Percentiles rank a stretch among this genome's conserved stretches.
phyloP scores from a whole-genome alignment of 73 alveolate species.

The Halteria grandinella region DNA sequence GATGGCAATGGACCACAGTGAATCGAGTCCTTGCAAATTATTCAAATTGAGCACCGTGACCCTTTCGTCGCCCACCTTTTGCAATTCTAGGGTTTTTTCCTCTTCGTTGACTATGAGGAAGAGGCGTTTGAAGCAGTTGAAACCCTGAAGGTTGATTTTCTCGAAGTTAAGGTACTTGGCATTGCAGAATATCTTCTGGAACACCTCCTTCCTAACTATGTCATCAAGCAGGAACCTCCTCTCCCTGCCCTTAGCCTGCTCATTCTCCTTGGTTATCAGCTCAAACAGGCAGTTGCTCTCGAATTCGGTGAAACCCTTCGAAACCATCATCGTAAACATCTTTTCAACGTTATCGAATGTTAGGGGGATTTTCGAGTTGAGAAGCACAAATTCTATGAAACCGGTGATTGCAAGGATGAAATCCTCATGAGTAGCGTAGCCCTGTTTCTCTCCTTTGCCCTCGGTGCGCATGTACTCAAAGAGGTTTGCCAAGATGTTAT shows the following conservation, averaged over 20 bases:
- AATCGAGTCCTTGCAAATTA: conserved; percentile 42
- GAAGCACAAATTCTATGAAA: conserved; percentile 31
- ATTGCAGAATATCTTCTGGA: conserved; percentile 56
- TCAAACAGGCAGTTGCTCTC: conserved; percentile 48
- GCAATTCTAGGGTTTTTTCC: conserved; percentile 17
- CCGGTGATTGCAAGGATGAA: background rate
- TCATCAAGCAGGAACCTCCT: conserved; percentile 42
- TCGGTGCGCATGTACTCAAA: background rate
- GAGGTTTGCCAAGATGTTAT: conserved; percentile 13
- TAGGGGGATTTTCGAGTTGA: conserved; percentile 23
- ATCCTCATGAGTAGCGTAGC: conserved; percentile 38
- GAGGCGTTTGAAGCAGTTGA: conserved; percentile 53
- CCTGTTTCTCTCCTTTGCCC: no score
- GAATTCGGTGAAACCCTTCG: conserved; percentile 22
- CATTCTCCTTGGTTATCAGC: conserved; percentile 51
- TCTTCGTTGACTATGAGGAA: conserved; percentile 48
- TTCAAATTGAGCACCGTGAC: background rate
- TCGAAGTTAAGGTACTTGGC: conserved; percentile 39
- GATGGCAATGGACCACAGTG: conserved; percentile 55
- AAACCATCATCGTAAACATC: conserved; percentile 58
- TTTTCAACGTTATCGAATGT: conserved; percentile 39
- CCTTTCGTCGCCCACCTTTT: conserved; percentile 43
- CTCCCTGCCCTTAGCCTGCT: conserved; percentile 16
- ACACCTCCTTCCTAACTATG: conserved; percentile 51
- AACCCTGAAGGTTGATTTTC: conserved; percentile 44